These are phyloP conservation scores for Ceratocystis huliohia DNA, from an alignment of 2,329 filamentous ascomycete genomes.

Conservation along the genomic window DNA sequence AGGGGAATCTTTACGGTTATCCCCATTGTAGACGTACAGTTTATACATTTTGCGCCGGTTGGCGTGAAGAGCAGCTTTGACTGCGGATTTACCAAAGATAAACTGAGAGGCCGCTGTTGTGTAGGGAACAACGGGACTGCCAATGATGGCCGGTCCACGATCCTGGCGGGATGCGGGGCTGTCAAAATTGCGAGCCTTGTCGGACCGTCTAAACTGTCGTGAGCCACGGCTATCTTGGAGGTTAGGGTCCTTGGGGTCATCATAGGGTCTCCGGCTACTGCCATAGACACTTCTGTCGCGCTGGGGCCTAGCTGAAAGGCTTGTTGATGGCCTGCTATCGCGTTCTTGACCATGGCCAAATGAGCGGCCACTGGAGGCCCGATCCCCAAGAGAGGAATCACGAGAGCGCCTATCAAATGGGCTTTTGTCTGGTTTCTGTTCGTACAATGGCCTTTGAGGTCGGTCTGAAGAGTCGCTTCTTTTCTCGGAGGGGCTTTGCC, in stretches of 20 bases:
- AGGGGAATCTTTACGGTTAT: constrained; percentile 39
- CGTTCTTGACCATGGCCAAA: neutral
- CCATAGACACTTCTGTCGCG: neutral
- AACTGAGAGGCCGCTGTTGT: constrained; percentile 85
- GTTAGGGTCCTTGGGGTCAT: neutral
- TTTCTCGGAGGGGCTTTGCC: neutral
- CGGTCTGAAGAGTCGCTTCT: neutral
- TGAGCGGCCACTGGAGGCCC: neutral
- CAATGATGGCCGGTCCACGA: constrained; percentile 11
- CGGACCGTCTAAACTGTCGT: neutral
- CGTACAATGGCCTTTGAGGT: neutral
- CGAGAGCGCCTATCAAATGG: neutral
- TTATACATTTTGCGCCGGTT: constrained; percentile 64
- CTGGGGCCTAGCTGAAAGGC: neutral
- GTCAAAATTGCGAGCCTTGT: neutral
- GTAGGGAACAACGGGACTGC: constrained; percentile 31
- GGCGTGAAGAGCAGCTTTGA: constrained; percentile 60
- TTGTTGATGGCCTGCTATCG: neutral
- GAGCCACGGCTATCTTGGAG: neutral
- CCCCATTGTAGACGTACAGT: constrained; percentile 60
- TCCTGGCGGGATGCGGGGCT: neutral
- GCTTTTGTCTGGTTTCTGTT: neutral
- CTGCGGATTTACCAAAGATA: constrained; percentile 70
- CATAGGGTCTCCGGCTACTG: neutral
- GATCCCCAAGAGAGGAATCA: neutral